Base-by-base conservation (phyloP, 768 basidiomycete species). In the Hericium coralloides region DNA sequence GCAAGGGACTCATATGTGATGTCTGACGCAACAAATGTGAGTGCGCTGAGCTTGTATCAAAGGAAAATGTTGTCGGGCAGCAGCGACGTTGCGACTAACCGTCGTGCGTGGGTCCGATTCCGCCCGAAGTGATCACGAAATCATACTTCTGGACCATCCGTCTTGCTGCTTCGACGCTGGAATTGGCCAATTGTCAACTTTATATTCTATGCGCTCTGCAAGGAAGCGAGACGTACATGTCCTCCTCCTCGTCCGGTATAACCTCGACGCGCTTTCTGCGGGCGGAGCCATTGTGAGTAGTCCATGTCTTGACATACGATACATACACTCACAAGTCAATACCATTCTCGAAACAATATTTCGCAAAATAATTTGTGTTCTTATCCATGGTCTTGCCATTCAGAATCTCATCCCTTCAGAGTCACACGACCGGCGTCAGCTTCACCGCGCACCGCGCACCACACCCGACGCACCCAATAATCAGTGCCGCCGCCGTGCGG, bases 21-120 rank as follows among this genome's bases (percentile, higher is more conserved):
- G 65, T 94, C 91, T 87, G 65, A 17, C 3, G 4, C n/a, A 45
- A 12, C 22, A 17, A 45, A 22, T 17, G 43, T n/a, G 22, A n/a
- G 43, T 22, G 22, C 12, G 1, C 17, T 17, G 17, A 22, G 22
- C 43, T 22, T n/a, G 43, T 45, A 17, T 45, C 43, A 22, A 17
- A 45, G 15, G 17, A n/a, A 17, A 8, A 22, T 7, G 43, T n/a
- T 45, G 14, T 22, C 17, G 5, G n/a, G 23, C 49, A 50, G 12
- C 12, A 22, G 49, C 12, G 49, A 4, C 26, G 22, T 31, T 23
- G 12, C 49, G 17, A 68, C 78, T 56, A 60, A 89, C 90, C 90
- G 65, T 92, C 92, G 65, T 93, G 91, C 12, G 92, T 95, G 2
- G 92, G 90, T 0, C 92, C 92, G 55, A 97, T 92, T 0, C 95